phyloP scores from a whole-genome alignment of 768 basidiomycete genomes.

The Hygrophorus russula region DNA sequence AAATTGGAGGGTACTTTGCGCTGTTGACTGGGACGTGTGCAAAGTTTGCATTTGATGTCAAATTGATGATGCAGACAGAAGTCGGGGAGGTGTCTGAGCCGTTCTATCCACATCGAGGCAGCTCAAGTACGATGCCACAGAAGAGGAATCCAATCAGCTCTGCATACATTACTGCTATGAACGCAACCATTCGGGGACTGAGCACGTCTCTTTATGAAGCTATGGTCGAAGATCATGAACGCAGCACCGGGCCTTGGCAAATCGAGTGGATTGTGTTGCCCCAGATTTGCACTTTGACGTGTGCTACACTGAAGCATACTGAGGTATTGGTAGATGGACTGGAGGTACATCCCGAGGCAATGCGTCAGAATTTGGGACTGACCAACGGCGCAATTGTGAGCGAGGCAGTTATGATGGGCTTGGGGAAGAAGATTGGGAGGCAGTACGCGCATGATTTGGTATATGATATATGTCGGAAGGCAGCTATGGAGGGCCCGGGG shows the following conservation, averaged over 20 bases:
- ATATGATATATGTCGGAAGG: constrained; percentile 28
- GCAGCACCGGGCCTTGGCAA: constrained; percentile 38
- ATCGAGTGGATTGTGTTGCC: constrained; percentile 39
- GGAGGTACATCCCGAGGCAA: constrained; percentile 27
- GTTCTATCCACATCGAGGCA: constrained; percentile 30
- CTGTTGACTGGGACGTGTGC: constrained; percentile 33
- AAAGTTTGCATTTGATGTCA: constrained; percentile 33
- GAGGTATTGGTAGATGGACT: constrained; percentile 23
- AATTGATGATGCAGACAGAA: constrained; percentile 37
- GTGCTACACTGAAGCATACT: constrained; percentile 27
- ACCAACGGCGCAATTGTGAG: constrained; percentile 30
- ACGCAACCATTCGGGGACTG: constrained; percentile 28
- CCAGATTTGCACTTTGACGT: constrained; percentile 31
- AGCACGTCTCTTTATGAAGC: constrained; percentile 29
- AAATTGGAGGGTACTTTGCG: constrained; percentile 31
- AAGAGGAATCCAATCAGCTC: constrained; percentile 37
- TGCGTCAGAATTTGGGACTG: constrained; percentile 26
- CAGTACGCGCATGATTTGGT: constrained; percentile 34
- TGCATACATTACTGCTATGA: constrained; percentile 33
- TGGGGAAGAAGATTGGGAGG: constrained; percentile 29
- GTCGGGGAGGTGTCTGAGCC: constrained; percentile 34
- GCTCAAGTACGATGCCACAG: constrained; percentile 40
- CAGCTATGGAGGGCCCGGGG: constrained; percentile 8
- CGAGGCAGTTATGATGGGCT: constrained; percentile 38
- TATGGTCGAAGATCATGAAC: constrained; percentile 37